Base-by-base conservation (phyloP, 2,329 filamentous ascomycete species). In the Emmonsia crescens region DNA sequence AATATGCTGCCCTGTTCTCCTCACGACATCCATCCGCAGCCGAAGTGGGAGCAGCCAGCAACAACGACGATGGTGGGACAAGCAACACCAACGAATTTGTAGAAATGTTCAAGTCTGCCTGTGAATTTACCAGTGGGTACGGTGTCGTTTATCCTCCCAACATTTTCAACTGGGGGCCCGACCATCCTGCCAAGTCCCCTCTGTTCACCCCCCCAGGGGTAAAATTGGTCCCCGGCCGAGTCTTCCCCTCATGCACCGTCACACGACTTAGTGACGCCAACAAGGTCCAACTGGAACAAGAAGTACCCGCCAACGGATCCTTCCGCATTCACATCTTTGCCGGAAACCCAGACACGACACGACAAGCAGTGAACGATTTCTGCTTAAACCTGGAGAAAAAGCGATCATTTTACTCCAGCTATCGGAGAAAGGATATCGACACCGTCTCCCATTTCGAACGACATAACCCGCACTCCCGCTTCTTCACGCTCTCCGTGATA, bases 91-190 rank as follows among this genome's bases (percentile, higher is more conserved):
- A 92, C 70, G 85, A 89, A 12, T 96, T 96, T 72, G 85, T 96
- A 71, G 88, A 88, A 77, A 91, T 87, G 0, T 96, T 96, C 81
- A 96, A 96, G 74, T 89, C 89, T 62, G 85, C 86, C 36, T 96
- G 91, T 79, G 91, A 94, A 70, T 96, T 96, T 75, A 96, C 91
- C 12, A 91, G 88, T 66, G 92, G 92, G 62, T 96, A 96, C 72
- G 92, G 92, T 63, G 91, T 96, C 27, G 87, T 86, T 36, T 96
- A 96, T 78, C 83, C 86, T 66, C 81, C 88, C 60, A 96, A 96
- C 75, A 76, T 83, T 36, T 81, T 96, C 75, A 96, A 96, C 77
- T 96, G 91, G 89, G 89, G 87, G 10, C 74, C 83, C 0, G 78
- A 78, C 3, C 91, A 96, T 75, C 80, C 85, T 0, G 89, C 87